Base-by-base conservation (phyloP, 768 basidiomycete species). In the Pleurotus eryngii region DNA sequence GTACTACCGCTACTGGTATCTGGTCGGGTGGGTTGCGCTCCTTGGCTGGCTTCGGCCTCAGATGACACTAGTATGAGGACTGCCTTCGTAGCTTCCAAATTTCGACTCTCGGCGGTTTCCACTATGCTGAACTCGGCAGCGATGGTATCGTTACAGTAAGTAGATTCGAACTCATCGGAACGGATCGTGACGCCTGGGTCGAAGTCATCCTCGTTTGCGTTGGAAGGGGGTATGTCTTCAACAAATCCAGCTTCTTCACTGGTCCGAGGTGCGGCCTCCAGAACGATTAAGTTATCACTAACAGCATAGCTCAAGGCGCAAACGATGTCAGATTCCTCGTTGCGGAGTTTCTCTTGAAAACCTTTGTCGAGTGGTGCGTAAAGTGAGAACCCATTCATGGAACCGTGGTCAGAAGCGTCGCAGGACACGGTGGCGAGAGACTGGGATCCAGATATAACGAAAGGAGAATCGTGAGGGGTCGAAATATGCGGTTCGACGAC, bases 251-350 rank as follows among this genome's bases (percentile, higher is more conserved):
- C 3, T 35, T 35, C 30, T 35, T 35, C 30, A 35, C 30, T 3
- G 9, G 30, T 8, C 9, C 11, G 11, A 35, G 11, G 30, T 9
- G 30, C 9, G 9, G 30, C 30, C 11, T 11, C 30, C 11, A 35
- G 11, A 35, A 35, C 30, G 8, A 50, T n/a, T 5, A n/a, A 27
- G 26, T 17, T 35, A 8, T 22, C 24, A 20, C 49, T 50, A 14
- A n/a, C 39, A 30, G 39, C 51, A 26, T 54, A 42, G 43, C 38
- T 59, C 37, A 68, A 56, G 12, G 71, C 66, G 53, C 64, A 58
- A 8, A 65, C 61, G 42, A 71, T 68, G 47, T 69, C 66, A 26
- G 58, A 58, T 62, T 70, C 71, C 60, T 72, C 70, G 12, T 57
- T 57, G 17, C 62, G 63, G 12, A 69, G 62, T 7, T 62, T 65